Percentiles rank a stretch among this genome's conserved stretches.
These are phyloP conservation scores for Rhynchospora pubera DNA, from an alignment of 176 grass and related monocot species.

Conservation along the genomic window DNA sequence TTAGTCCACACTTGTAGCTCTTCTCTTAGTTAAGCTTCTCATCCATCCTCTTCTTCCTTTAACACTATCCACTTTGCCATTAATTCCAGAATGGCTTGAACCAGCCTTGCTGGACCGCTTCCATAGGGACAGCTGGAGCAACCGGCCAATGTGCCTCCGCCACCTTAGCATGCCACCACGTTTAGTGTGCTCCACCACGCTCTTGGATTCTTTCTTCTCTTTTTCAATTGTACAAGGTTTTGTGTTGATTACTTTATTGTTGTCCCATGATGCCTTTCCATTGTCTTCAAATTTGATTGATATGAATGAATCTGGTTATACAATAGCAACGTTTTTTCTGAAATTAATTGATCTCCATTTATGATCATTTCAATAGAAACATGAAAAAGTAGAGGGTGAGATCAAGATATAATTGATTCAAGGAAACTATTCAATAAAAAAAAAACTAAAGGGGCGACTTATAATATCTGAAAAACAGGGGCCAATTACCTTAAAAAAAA, in stretches of 20 bases:
- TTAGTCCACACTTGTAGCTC: conserved; percentile 29
- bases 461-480: not conserved
- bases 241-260: not conserved
- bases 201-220: conserved; percentile 1
- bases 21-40: conserved; percentile 49
- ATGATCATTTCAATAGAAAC: not conserved
- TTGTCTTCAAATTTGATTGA: conserved; percentile 99
- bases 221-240: not conserved
- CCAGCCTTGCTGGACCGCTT: conserved; percentile 44
- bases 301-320: conserved; percentile 71
- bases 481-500: not conserved
- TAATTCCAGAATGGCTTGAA: conserved; percentile 29
- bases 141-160: conserved; percentile 61
- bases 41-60: conserved; percentile 51
- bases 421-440: not conserved
- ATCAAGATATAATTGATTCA: not conserved
- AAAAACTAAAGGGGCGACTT: not conserved
- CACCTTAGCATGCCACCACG: conserved; percentile 50
- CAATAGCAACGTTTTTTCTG: not conserved
- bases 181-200: conserved; percentile 42
- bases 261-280: conserved; percentile 58
- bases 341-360: not conserved
- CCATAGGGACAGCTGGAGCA: conserved; percentile 71
- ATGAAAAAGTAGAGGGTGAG: not conserved
- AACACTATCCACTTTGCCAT: conserved; percentile 24